phyloP scores from a whole-genome alignment of 257 asterid species.

The Solanum clarkiae region DNA sequence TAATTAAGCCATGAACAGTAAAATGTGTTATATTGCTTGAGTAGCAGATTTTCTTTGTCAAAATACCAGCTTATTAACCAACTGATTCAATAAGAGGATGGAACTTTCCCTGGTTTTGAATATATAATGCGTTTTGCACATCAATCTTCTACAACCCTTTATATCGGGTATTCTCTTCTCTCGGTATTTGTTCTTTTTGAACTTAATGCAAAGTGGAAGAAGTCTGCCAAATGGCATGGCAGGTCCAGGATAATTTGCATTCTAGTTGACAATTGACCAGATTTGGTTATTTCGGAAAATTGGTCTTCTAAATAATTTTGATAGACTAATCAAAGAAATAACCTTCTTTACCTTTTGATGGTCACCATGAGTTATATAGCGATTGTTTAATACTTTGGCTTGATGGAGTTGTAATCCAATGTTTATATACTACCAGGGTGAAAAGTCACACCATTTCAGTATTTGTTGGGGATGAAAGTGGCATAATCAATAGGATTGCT shows the following conservation, averaged over 20 bases:
- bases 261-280: neutral
- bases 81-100: neutral
- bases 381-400: neutral
- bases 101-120: neutral
- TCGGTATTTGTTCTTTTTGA: neutral
- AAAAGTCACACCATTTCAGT: conserved; percentile 71
- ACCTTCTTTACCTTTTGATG: neutral
- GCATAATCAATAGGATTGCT: conserved; percentile 79
- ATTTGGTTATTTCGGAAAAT: neutral
- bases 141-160: neutral
- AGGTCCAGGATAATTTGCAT: neutral
- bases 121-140: neutral
- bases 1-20: neutral
- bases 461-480: conserved; percentile 89
- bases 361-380: neutral
- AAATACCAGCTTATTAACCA: neutral
- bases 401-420: neutral
- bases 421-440: conserved; percentile 23
- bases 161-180: neutral
- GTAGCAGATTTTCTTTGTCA: neutral
- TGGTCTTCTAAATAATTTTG: neutral
- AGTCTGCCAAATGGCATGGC: neutral
- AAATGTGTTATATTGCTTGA: neutral
- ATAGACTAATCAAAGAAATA: neutral
- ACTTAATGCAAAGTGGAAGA: neutral